A percentile compares a stretch with the other conserved stretches of the same genome.
These are phyloP conservation scores for Zasmidium cellare DNA, from an alignment of 2,329 filamentous ascomycete genomes.

Conservation along the genomic window DNA sequence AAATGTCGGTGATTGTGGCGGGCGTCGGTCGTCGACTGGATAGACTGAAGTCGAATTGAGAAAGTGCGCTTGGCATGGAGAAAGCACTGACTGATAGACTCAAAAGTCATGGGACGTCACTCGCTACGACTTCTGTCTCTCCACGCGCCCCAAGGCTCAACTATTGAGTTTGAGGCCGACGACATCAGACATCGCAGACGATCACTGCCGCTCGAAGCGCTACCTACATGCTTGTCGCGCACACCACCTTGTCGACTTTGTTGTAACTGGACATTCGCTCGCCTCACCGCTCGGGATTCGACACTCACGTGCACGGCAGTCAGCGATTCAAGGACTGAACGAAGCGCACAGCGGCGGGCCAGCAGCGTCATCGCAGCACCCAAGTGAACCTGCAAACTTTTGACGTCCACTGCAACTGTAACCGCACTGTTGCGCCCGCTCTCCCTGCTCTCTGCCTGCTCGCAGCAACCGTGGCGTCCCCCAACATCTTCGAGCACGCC, in stretches of 20 bases:
- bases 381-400: conserved; percentile 3
- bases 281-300: no score
- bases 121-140: no score
- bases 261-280: no score
- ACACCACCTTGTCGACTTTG: conserved; percentile 9
- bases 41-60: neutral
- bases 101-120: no score
- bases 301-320: neutral
- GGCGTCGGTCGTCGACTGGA: conserved; percentile 1
- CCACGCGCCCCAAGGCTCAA: no score
- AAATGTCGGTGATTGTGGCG: conserved; percentile 4
- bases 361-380: conserved; percentile 6
- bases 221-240: neutral
- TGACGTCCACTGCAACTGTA: conserved; percentile 1
- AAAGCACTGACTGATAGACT: no score
- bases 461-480: conserved; percentile 30
- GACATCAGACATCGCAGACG: no score
- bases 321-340: neutral
- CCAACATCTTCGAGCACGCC: conserved; percentile 21
- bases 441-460: neutral
- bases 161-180: no score
- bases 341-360: neutral
- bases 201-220: neutral
- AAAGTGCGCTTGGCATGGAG: neutral
- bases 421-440: neutral